phyloP scores from a whole-genome alignment of 2,329 filamentous ascomycete species.

The Penicillium glabrum region DNA sequence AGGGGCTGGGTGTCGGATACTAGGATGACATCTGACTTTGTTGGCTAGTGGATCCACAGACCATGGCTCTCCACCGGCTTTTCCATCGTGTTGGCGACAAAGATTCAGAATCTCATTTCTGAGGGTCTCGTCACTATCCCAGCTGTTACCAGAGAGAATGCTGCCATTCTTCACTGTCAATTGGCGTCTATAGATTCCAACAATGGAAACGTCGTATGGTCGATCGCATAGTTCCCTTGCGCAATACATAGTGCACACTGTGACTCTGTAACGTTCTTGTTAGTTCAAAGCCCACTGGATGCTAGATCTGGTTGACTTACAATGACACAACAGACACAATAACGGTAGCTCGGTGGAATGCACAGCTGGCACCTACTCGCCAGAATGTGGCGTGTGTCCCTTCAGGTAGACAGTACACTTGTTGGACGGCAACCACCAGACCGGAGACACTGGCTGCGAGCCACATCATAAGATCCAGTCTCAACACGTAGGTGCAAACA shows the following conservation, averaged over 20 bases:
- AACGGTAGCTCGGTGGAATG: slow-evolving; percentile 35
- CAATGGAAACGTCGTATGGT: slow-evolving; percentile 38
- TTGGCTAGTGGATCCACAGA: slow-evolving; percentile 24
- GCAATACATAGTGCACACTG: slow-evolving; percentile 38
- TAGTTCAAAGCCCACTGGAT: background rate
- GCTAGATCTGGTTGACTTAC: slow-evolving; percentile 23
- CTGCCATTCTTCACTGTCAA: slow-evolving; percentile 26
- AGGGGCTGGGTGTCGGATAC: slow-evolving; percentile 33
- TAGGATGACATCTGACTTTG: slow-evolving; percentile 28
- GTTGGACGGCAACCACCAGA: slow-evolving; percentile 37
- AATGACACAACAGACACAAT: slow-evolving; percentile 36
- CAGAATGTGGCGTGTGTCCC: slow-evolving; percentile 29
- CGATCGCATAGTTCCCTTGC: slow-evolving; percentile 38
- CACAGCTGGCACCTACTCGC: slow-evolving; percentile 38
- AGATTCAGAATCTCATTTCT: slow-evolving; percentile 40
- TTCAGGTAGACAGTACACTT: slow-evolving; percentile 33
- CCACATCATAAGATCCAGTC: slow-evolving; percentile 38
- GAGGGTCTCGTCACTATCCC: slow-evolving; percentile 37
- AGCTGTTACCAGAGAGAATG: slow-evolving; percentile 33
- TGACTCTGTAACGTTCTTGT: slow-evolving; percentile 24
- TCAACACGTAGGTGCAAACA: slow-evolving; percentile 35
- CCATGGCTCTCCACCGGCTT: slow-evolving; percentile 26
- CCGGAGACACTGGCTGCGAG: slow-evolving; percentile 39
- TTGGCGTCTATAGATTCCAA: slow-evolving; percentile 34
- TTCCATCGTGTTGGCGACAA: slow-evolving; percentile 36